Evolutionary conservation across 2,329 filamentous ascomycete genomes (phyloP), one percentile per base, ranked within the genome.

Genomic region (Penicillium capsulatum): DNA sequence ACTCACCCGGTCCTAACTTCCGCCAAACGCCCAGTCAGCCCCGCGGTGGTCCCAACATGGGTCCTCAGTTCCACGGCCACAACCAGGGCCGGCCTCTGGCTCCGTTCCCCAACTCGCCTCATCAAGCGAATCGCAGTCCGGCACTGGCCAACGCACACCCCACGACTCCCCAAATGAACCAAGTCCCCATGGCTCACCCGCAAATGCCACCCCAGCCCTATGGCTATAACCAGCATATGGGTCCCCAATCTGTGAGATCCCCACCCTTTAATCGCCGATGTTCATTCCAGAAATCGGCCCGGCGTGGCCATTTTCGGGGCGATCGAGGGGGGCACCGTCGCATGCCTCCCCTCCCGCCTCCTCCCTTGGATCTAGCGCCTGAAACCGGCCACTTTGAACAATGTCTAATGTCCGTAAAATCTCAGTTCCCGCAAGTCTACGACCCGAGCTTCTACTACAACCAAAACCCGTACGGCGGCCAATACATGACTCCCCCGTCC

Each of bases 351-450:
- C 6, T 16, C 17, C 15, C 7, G 11, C 40, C 38, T 48, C 40
- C 31, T 38, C 49, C 33, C 50, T 61, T 78, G 60, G 78, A 86
- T 67, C 67, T 89, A 42, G 81, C 82, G 48, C 84, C 84, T 44
- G 78, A 81, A 58, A 82, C 72, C 60, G 79, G 79, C 58, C 75
- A 81, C 51, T 87, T 83, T 75, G 83, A 90, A 64, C 75, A 77
- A 50, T 75, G 77, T 79, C 84, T 90, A 73, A 88, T 79, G 59
- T 51, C 63, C 40, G 67, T 75, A 55, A 77, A 77, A 69, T 73
- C 70, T 39, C 84, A 73, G 57, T 75, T 45, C 26, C 40, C 75
- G 10, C 71, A 70, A 70, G 58, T 65, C 40, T 73, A 72, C 61
- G 71, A 80, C 53, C 67, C 70, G 17, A 63, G 60, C 47, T 67